Evolutionary conservation across 352 stramenopile species (phyloP).

Genomic region (Phytophthora pluvialis): DNA sequence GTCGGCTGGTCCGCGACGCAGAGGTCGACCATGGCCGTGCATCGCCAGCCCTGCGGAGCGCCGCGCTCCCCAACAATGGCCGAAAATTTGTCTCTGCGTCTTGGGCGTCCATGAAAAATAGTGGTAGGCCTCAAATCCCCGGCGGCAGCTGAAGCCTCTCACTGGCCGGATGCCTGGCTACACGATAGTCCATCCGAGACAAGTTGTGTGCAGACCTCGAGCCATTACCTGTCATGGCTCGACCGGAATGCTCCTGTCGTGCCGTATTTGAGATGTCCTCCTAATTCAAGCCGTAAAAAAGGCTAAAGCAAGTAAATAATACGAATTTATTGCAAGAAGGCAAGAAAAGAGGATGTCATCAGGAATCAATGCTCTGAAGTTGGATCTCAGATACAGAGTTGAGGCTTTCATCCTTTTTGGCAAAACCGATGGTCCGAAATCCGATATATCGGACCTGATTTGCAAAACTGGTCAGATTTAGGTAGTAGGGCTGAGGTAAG

Average conservation of each 20-base stretch:
- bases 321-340: too few relatives aligned
- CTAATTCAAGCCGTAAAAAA: too few relatives aligned
- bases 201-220: not conserved
- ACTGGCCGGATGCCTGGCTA: conserved; percentile 10
- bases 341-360: too few relatives aligned
- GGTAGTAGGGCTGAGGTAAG: too few relatives aligned
- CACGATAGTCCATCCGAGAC: not conserved
- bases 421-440: too few relatives aligned
- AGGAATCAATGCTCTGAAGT: too few relatives aligned
- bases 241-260: conserved; percentile 13
- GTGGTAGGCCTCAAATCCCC: conserved; percentile 16
- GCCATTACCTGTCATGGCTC: conserved; percentile 5
- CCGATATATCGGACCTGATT: too few relatives aligned
- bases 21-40: conserved; percentile 16
- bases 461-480: too few relatives aligned
- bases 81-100: conserved; percentile 17
- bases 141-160: conserved; percentile 4
- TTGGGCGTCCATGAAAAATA: conserved; percentile 17
- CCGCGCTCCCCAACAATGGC: not conserved
- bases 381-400: too few relatives aligned
- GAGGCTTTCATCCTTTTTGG: too few relatives aligned
- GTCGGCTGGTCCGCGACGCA: conserved; percentile 19
- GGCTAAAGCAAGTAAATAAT: too few relatives aligned
- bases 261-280: too few relatives aligned
- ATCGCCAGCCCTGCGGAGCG: not conserved